Evolutionary conservation across 2,329 filamentous ascomycete genomes (phyloP).

Genomic region (Dendryphion nanum): DNA sequence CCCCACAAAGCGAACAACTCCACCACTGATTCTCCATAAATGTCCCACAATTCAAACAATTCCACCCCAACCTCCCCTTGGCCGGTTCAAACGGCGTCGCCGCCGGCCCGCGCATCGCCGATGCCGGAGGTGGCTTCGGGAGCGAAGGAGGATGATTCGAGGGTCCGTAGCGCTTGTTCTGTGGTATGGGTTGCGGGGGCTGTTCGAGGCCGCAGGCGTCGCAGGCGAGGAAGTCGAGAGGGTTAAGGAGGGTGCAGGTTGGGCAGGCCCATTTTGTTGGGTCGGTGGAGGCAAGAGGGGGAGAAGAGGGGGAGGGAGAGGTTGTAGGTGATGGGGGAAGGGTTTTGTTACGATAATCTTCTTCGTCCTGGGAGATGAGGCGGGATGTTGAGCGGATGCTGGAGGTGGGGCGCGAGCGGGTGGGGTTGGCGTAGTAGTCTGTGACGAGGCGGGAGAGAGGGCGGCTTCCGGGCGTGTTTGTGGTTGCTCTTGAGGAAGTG

Average conservation of each 20-base stretch:
- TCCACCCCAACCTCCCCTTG: conserved; percentile 57
- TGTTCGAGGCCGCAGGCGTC: conserved; percentile 60
- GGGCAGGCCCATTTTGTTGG: conserved; percentile 57
- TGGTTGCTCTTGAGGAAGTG: too few species aligned
- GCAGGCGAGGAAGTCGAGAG: conserved; percentile 58
- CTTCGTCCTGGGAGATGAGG: conserved; percentile 28
- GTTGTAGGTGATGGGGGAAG: conserved; percentile 11
- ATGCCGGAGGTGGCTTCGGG: conserved; percentile 32
- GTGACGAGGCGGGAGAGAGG: conserved; percentile 36
- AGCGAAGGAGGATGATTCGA: conserved; percentile 21
- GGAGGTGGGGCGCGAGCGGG: conserved; percentile 8
- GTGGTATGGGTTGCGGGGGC: conserved; percentile 42
- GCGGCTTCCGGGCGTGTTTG: conserved; percentile 5
- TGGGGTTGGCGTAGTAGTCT: conserved; percentile 13
- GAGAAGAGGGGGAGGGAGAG: conserved; percentile 20
- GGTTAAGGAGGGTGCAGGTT: conserved; percentile 62
- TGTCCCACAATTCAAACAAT: conserved; percentile 56
- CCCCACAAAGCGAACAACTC: conserved; percentile 61
- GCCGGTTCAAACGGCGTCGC: conserved; percentile 43
- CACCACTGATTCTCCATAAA: conserved; percentile 67
- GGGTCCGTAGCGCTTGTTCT: conserved; percentile 27
- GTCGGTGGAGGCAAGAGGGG: conserved; percentile 20
- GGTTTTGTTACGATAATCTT: conserved; percentile 20
- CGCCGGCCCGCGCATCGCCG: conserved; percentile 22
- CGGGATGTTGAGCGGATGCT: conserved; percentile 17